Conservation (phyloP, 1,139 yeast genomes). For the Suhomyces bokatorum region DNA sequence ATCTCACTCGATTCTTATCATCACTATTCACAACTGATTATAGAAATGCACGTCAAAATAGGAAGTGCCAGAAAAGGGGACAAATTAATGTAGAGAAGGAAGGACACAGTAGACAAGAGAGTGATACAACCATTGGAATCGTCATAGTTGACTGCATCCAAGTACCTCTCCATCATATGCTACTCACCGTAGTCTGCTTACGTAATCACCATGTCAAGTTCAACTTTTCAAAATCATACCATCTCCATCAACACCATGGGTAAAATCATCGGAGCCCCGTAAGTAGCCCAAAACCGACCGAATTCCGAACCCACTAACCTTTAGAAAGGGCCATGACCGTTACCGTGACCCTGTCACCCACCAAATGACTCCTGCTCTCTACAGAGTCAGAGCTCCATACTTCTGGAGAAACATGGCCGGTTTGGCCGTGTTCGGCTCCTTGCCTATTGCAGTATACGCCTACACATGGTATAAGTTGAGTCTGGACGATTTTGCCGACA, state of each 20-base stretch:
- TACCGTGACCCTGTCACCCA: slow-evolving; percentile 78
- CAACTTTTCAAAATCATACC: slow-evolving; percentile 3
- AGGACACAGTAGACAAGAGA: too few relatives aligned
- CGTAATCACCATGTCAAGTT: neutral
- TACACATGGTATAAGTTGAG: slow-evolving; percentile 74
- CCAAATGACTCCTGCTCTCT: slow-evolving; percentile 91
- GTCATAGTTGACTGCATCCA: too few relatives aligned
- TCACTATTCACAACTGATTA: too few relatives aligned
- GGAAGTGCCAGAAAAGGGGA: too few relatives aligned
- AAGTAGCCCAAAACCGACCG: slow-evolving; percentile 23
- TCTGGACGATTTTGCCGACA: slow-evolving; percentile 83
- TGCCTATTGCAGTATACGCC: slow-evolving; percentile 68
- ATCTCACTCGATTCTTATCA: too few relatives aligned
- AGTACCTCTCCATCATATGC: too few relatives aligned
- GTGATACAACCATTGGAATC: too few relatives aligned
- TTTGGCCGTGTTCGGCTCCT: slow-evolving; percentile 55
- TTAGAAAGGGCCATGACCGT: slow-evolving; percentile 32
- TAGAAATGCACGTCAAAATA: too few relatives aligned
- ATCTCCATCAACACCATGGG: slow-evolving; percentile 24
- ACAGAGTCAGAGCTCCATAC: slow-evolving; percentile 85
- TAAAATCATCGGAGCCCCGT: slow-evolving; percentile 40
- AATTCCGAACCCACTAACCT: slow-evolving; percentile 18
- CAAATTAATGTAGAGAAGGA: too few relatives aligned
- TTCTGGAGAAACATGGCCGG: slow-evolving; percentile 73
- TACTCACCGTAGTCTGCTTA: too few relatives aligned